These are phyloP conservation scores for Penicillium sp. DNA, from an alignment of 2,329 filamentous ascomycete species.

Conservation along the genomic window DNA sequence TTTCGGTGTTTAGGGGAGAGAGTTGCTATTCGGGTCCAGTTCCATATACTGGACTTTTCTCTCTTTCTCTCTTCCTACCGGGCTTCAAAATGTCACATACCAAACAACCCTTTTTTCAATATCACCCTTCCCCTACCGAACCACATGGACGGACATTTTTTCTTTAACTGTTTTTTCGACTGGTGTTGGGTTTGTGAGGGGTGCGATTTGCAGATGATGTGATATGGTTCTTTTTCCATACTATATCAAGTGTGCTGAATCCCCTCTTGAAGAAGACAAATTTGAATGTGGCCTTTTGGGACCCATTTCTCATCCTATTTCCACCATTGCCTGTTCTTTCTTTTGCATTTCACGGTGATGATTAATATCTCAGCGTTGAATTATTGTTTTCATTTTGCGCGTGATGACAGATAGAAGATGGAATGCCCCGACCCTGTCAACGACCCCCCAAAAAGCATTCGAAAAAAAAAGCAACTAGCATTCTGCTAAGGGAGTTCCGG, in stretches of 20 bases:
- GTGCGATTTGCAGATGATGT: conserved; percentile 21
- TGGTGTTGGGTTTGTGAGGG: conserved; percentile 5
- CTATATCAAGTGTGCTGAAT: conserved; percentile 13
- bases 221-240: conserved; percentile 24
- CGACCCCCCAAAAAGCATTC: conserved; percentile 51
- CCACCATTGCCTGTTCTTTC: conserved; percentile 27
- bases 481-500: conserved; percentile 65
- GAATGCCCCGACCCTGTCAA: conserved; percentile 44
- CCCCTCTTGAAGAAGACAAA: conserved; percentile 29
- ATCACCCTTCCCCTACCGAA: conserved; percentile 13
- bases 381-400: conserved; percentile 13
- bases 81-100: conserved; percentile 31
- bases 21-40: conserved; percentile 5
- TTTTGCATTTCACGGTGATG: conserved; percentile 23
- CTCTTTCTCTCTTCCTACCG: conserved; percentile 18
- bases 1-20: conserved; percentile 11
- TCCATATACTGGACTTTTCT: conserved; percentile 2
- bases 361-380: conserved; percentile 21
- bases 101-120: conserved; percentile 26
- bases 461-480: conserved; percentile 57
- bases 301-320: conserved; percentile 22
- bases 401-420: conserved; percentile 51
- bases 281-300: conserved; percentile 38
- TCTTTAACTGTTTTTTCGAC: conserved; percentile 7
- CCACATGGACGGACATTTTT: conserved; percentile 4